Conservation (phyloP, 441 rosid species). For the Arabidopsis lyrata region DNA sequence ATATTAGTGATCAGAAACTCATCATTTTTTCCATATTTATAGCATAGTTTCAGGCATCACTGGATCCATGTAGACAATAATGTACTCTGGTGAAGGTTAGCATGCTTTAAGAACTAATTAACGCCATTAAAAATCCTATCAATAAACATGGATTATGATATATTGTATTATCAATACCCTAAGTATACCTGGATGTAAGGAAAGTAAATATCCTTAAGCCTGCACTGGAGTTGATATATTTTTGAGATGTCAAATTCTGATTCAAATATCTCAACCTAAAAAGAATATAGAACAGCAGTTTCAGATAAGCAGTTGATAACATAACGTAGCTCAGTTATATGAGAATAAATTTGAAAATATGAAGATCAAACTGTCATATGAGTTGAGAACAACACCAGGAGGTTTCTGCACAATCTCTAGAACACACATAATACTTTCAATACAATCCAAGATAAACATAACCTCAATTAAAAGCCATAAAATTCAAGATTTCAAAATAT, state of each 20-base stretch:
- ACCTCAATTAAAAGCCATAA: not conserved
- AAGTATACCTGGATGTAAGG: slow-evolving; percentile 80
- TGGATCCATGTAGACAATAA: slow-evolving; percentile 9
- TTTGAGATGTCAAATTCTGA: slow-evolving; percentile 49
- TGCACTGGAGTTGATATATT: slow-evolving; percentile 59
- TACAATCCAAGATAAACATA: slow-evolving; percentile 1
- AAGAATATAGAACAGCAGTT: slow-evolving; percentile 27
- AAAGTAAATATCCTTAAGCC: slow-evolving; percentile 85
- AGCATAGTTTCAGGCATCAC: slow-evolving; percentile 7
- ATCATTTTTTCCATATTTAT: not conserved
- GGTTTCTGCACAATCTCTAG: not conserved
- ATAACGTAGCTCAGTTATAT: not conserved
- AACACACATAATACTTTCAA: not conserved
- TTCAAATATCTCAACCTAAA: slow-evolving; percentile 70
- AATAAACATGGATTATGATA: not conserved
- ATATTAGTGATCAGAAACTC: not conserved
- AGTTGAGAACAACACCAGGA: slow-evolving; percentile 9
- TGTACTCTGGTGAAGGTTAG: slow-evolving; percentile 1
- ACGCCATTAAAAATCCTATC: not conserved
- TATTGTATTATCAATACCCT: not conserved
- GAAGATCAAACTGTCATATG: slow-evolving; percentile 1
- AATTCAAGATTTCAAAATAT: not conserved
- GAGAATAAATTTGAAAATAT: slow-evolving; percentile 14
- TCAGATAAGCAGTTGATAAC: not conserved
- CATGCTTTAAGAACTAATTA: not conserved